Conservation (phyloP, 495 filamentous ascomycete species). For the Pyrenula massariospora region DNA sequence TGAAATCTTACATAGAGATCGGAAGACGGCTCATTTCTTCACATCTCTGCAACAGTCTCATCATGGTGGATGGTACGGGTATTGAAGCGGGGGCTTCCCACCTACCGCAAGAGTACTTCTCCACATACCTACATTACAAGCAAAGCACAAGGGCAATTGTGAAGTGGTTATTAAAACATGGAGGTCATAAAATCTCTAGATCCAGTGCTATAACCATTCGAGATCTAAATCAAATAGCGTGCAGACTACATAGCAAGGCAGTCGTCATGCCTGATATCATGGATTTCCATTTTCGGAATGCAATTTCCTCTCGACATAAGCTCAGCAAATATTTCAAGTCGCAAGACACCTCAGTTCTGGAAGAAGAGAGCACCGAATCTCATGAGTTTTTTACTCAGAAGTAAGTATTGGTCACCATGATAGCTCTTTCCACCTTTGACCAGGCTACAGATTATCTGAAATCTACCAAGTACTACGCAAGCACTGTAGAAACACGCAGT, state of each 20-base stretch:
- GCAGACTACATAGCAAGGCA: slow-evolving; percentile 5
- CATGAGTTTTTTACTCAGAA: slow-evolving; percentile 15
- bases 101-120: slow-evolving; percentile 7
- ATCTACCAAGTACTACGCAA: slow-evolving; percentile 11
- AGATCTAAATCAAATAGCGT: slow-evolving; percentile 8
- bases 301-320: slow-evolving; percentile 8
- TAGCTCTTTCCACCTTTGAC: background rate
- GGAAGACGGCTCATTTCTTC: no score
- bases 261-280: slow-evolving; percentile 13
- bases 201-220: slow-evolving; percentile 6
- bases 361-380: slow-evolving; percentile 2
- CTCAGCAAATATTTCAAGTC: slow-evolving; percentile 13
- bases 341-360: background rate
- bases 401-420: background rate
- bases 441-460: slow-evolving; percentile 6
- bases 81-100: background rate
- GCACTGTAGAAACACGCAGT: slow-evolving; percentile 9
- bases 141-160: slow-evolving; percentile 13
- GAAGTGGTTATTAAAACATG: slow-evolving; percentile 11
- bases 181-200: background rate
- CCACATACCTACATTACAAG: slow-evolving; percentile 14
- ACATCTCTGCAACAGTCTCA: background rate
- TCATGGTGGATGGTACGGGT: background rate
- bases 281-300: slow-evolving; percentile 14
- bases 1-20: no score